Percentiles rank a stretch among this genome's conserved stretches.
Conservation (phyloP, 1,284 basidiomycete genomes). For the Fomitopsis schrenkii region DNA sequence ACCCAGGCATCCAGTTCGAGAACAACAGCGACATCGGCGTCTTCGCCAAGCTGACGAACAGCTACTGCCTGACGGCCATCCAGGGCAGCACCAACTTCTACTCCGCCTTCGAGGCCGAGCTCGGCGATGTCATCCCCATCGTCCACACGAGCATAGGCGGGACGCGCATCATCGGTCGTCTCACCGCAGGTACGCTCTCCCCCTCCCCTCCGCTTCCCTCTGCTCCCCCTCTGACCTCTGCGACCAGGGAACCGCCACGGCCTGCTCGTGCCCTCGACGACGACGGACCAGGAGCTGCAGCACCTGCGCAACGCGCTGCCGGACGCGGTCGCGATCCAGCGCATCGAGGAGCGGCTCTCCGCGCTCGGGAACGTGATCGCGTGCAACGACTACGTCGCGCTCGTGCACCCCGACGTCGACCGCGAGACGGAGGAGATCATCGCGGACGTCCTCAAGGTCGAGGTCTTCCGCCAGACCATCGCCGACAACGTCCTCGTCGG, state of each 20-base stretch:
- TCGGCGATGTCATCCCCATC: slow-evolving; percentile 92
- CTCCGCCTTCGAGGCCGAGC: slow-evolving; percentile 94
- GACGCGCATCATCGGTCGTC: slow-evolving; percentile 89
- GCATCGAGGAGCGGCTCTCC: slow-evolving; percentile 94
- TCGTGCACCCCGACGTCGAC: slow-evolving; percentile 97
- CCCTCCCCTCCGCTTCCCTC: not conserved
- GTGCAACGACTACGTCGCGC: slow-evolving; percentile 96
- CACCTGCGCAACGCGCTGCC: slow-evolving; percentile 97
- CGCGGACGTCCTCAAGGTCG: slow-evolving; percentile 97
- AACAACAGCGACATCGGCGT: slow-evolving; percentile 97
- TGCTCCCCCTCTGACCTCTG: not conserved
- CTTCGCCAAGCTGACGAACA: slow-evolving; percentile 94
- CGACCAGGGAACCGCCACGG: slow-evolving; percentile 86
- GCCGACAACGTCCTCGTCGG: slow-evolving; percentile 97
- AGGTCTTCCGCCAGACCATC: slow-evolving; percentile 97
- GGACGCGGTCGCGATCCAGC: slow-evolving; percentile 87
- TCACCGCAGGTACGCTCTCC: slow-evolving; percentile 74
- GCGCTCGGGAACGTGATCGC: slow-evolving; percentile 98
- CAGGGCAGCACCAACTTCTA: slow-evolving; percentile 98
- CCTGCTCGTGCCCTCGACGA: slow-evolving; percentile 91
- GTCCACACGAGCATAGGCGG: slow-evolving; percentile 97
- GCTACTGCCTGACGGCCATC: slow-evolving; percentile 89
- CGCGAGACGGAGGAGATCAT: slow-evolving; percentile 99
- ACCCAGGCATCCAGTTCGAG: slow-evolving; percentile 86
- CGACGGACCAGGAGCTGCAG: slow-evolving; percentile 98